Base-by-base conservation (phyloP, 257 asterid genomes). In the Prunella vulgaris region DNA sequence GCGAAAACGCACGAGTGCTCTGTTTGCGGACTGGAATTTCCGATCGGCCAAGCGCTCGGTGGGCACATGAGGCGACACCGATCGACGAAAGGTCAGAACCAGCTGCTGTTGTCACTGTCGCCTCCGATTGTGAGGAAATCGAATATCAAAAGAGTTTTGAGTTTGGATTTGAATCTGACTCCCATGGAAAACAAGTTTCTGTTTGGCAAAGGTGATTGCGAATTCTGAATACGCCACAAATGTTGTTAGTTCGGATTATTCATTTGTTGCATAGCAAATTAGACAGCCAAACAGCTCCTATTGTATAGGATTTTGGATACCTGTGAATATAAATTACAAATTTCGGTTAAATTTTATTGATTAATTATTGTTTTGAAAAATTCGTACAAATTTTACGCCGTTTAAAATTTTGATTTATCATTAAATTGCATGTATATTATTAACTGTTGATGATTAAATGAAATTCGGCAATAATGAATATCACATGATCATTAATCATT, bases 11-110 rank as follows among this genome's bases (percentile, higher is more conserved):
- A 87, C 42, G 88, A 81, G 18, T 87, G 93, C 79, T 73, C 93
- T 4, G 76, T 87, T 2, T 87, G 90, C 57, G 90, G 93, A 0
- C 60, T 81, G 28, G 88, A 87, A 27, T 87, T 87, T 53, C 76
- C 87, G 24, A 81, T 85, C 30, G 94, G 94, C 12, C 94, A 87
- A 40, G 90, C 94, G 8, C 86, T 85, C 0, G 95, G 88, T 3
- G 95, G 91, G 7, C 92, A 87, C 64, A 85, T 85, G 95, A 77
- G 89, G 84, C 66, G 95, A 46, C 95, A 87, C 60, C 78, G 85
- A 71, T 65, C 77, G 37, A 71, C 67, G 22, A 33, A 37, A 0
- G 76, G 18, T 53, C 74, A 52, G 70, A 72, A 74, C 0, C 72
- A 74, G 21, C 17, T 33, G 59, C 56, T 27, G 52, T 22, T 78